Base-by-base conservation (phyloP, 805 yeast species). In the Barnettozyma californica region DNA sequence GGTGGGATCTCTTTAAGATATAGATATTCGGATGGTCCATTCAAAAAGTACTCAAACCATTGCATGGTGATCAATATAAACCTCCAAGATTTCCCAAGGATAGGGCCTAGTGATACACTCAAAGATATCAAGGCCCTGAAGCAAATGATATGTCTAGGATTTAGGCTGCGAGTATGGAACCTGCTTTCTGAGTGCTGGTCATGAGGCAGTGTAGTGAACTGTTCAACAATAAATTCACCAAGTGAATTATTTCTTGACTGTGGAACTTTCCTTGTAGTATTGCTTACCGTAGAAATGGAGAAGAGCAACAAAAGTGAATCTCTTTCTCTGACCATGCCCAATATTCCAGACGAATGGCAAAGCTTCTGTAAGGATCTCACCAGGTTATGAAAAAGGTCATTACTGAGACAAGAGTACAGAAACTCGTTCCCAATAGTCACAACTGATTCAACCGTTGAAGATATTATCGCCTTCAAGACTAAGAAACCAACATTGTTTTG, bases 41-140 rank as follows among this genome's bases (percentile, higher is more conserved):
- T 73, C n/a, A 84, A 57, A 55, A 70, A 85, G 57, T 81, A 86
- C 48, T 85, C 81, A 43, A 84, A 73, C 95, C 95, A 87, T 64
- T 86, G 95, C 48, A 89, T 70, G 0, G 95, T 77, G 5, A 78
- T 73, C 18, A 83, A 59, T 5, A 84, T 62, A 16, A 73, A 73
- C 11, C 67, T 64, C 98, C 98, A 92, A 29, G 85, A 78, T 3
- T 68, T 62, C 6, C 76, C 76, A 14, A 92, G 70, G 1, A 81
- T 76, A 1, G 91, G 77, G 0, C 97, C 97, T n/a, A 92, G 66
- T 0, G 96, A 86, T 3, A 83, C 75, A 0, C 92, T 90, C 43
- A 92, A 69, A 51, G 88, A 86, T 4, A 83, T 69, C 35, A 92
- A 65, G 0, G 96, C 97, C 44, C 96, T 72, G 36, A 89, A 77